Evolutionary conservation across 257 asterid species (phyloP), one percentile per base, ranked within the genome.

Genomic region (Solanum etuberosum): DNA sequence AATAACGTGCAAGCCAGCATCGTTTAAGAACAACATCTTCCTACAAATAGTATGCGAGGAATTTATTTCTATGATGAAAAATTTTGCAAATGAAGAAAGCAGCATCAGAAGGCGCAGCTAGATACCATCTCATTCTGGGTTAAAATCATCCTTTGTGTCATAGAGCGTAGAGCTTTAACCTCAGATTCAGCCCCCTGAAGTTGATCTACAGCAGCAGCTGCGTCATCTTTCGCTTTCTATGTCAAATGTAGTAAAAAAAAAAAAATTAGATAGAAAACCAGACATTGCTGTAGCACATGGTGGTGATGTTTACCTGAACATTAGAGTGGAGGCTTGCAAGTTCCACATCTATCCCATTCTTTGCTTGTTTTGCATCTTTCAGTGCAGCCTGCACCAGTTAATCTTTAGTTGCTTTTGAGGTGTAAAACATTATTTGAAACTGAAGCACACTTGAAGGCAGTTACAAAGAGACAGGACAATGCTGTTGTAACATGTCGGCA

Each of bases 1-100:
- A 97, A 90, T 97, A 95, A 88, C 99, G 95, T 87, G 99, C 98
- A 83, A 97, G 98, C 99, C 99, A 97, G 88, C 99, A 97, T 91
- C 99, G 93, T 88, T 97, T 97, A 86, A 97, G 97, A 88, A 97
- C 99, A 90, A 97, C 98, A 90, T 97, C 99, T 92, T 97, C 99
- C 98, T 97, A 97, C 90, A 89, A 87, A 51, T 67, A 63, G 87
- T 63, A 86, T 88, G 86, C 87, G 77, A 86, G 87, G 35, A 29
- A 32, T 16, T 20, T 82, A 37, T 48, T 71, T 32, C 14, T 46
- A 40, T 23, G 20, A 35, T 20, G 35, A 61, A 48, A 67, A 21
- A 5, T 9, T 23, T 46, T 32, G 77, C 54, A 57, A 42, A 85
- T 43, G 42, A 12, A 38, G 70, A 77, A 68, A 76, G 82, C 43